phyloP scores from a whole-genome alignment of 2,329 filamentous ascomycete species.

The Magnaporthiopsis incrustans region DNA sequence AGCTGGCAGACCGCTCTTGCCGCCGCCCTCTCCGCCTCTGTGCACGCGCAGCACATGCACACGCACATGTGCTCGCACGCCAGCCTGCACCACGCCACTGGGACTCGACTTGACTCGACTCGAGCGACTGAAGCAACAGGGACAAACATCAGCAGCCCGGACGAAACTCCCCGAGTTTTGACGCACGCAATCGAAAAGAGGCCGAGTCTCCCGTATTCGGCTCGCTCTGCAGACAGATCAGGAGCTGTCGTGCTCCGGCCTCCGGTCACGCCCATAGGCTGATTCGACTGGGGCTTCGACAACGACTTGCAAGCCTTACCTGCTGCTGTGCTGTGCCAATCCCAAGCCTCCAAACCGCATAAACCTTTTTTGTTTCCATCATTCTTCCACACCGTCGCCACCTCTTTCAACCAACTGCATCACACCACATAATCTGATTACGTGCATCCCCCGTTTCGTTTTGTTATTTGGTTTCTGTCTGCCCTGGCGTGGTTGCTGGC shows the following conservation, averaged over 20 bases:
- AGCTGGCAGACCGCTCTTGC: not conserved
- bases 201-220: not conserved
- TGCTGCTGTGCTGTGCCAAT: not conserved
- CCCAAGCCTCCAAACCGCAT: not conserved
- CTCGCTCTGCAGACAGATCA: too few species aligned
- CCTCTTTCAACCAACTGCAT: not conserved
- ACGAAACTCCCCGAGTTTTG: not conserved
- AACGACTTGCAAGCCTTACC: not conserved
- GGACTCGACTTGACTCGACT: not conserved
- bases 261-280: not conserved
- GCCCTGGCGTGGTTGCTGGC: not conserved
- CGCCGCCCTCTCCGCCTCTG: too few species aligned
- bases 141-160: too few species aligned
- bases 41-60: too few species aligned
- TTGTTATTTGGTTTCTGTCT: not conserved
- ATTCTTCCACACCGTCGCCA: not conserved
- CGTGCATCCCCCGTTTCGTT: not conserved
- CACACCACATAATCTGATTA: not conserved
- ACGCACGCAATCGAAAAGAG: not conserved
- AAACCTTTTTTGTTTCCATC: not conserved
- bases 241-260: not conserved
- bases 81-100: not conserved
- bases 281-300: too few species aligned
- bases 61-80: too few species aligned
- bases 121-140: not conserved